A percentile compares a stretch with the other conserved stretches of the same genome.
These are phyloP conservation scores for Erodium trifolium DNA, from an alignment of 441 rosid genomes.

Conservation along the genomic window DNA sequence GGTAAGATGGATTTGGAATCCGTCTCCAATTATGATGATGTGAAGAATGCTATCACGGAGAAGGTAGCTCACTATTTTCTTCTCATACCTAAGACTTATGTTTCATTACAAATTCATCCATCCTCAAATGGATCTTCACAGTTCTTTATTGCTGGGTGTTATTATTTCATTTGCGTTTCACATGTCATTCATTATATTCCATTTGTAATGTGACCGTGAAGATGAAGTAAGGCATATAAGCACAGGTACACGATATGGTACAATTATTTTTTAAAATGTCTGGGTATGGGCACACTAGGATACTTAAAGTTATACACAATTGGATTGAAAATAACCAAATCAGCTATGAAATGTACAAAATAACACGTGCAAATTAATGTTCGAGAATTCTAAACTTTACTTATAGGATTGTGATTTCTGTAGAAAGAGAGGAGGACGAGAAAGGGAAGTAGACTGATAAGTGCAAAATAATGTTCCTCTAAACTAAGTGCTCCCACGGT, in stretches of 20 bases:
- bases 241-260: background rate
- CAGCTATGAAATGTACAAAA: background rate
- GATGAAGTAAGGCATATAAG: constrained; percentile 8
- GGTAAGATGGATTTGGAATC: constrained; percentile 86
- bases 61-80: constrained; percentile 46
- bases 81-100: constrained; percentile 17
- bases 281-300: background rate
- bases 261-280: background rate
- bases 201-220: background rate
- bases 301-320: background rate
- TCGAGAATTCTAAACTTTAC: background rate
- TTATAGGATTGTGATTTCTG: background rate
- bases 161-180: constrained; percentile 8
- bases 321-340: background rate
- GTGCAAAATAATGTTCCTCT: background rate
- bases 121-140: constrained; percentile 13
- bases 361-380: background rate
- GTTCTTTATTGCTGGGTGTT: constrained; percentile 12
- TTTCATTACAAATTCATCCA: constrained; percentile 17
- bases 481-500: background rate
- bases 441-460: background rate
- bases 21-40: constrained; percentile 80
- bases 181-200: constrained; percentile 8
- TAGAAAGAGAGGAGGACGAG: background rate
- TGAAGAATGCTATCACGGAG: constrained; percentile 63